Base-by-base conservation (phyloP, 176 grass and related monocot genomes). In the Zizania latifolia region DNA sequence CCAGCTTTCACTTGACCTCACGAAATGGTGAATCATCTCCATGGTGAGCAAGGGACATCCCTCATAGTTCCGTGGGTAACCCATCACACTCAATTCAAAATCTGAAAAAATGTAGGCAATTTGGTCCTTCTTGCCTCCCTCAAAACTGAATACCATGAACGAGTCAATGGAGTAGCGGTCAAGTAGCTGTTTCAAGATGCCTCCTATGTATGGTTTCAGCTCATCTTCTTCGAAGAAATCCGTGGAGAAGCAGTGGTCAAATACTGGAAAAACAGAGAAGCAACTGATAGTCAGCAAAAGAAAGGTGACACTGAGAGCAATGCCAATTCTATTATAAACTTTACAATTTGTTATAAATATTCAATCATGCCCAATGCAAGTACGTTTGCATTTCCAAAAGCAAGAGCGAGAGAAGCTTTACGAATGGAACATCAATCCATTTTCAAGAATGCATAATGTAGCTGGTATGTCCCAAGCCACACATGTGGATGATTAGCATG, bases 1-100 rank as follows among this genome's bases (percentile, higher is more conserved):
- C 95, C 95, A 99, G 44, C 84, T 99, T 86, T 94, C 95, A 44
- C 91, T 92, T 30, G 92, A 99, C 78, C 87, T 90, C 85, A 99
- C 67, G 45, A 99, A 92, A 86, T 99, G 95, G 68, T 94, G 89
- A 77, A 92, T 78, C 95, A 92, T 92, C 78, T 94, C 92, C 61
- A 99, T 65, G 58, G 89, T 78, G 36, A 99, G 91, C 68, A 99
- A 78, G 87, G 95, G 91, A 27, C 95, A 99, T 14, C 91, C 92
- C 74, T 90, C 95, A 31, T 99, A 90, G 62, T 90, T 87, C 35
- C 86, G 81, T 39, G 95, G 95, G 48, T 99, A 99, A 50, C 92
- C 91, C 91, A 94, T 98, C 48, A 89, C 76, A 35, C 78, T 82
- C 83, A 92, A 87, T 37, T 92, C 65, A 6, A 92, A 90, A 28